phyloP scores from a whole-genome alignment of 2,329 filamentous ascomycete species.

The Cladosporium phlei region DNA sequence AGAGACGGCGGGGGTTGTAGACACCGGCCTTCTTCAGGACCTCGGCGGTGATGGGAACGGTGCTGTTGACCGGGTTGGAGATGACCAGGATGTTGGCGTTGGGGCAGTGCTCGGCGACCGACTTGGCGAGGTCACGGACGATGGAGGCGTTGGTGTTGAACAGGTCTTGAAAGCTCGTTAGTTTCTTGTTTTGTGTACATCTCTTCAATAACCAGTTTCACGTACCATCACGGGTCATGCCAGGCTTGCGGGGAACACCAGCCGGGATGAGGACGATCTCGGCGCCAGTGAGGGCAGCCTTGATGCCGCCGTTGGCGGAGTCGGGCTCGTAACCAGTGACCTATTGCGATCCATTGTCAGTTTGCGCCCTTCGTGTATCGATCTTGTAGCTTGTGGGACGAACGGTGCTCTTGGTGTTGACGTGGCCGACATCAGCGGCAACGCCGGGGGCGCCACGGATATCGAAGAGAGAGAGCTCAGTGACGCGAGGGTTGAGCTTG shows the following conservation, averaged over 20 bases:
- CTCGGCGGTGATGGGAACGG: constrained; percentile 94
- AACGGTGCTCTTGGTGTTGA: constrained; percentile 92
- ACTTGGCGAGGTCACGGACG: constrained; percentile 96
- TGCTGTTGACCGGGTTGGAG: constrained; percentile 98
- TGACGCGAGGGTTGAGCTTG: constrained; percentile 96
- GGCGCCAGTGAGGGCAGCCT: constrained; percentile 73
- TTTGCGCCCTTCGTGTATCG: background rate
- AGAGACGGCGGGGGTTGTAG: constrained; percentile 99
- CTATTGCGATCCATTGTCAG: constrained; percentile 26
- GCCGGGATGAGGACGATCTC: constrained; percentile 97
- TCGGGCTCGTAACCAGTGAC: constrained; percentile 81
- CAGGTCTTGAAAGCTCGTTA: constrained; percentile 57
- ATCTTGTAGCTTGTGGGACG: constrained; percentile 16
- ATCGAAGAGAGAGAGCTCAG: constrained; percentile 94
- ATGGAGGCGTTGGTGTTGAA: constrained; percentile 99
- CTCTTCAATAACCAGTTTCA: no score
- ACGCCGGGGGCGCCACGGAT: constrained; percentile 94
- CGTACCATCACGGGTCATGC: constrained; percentile 93
- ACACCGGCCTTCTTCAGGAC: constrained; percentile 92
- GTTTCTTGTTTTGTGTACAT: background rate
- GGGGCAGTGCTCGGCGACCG: constrained; percentile 79
- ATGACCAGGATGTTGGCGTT: constrained; percentile 96
- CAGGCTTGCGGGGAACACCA: constrained; percentile 97
- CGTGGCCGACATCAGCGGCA: constrained; percentile 94
- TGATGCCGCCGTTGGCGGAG: constrained; percentile 63